Conservation (phyloP, 495 filamentous ascomycete species). For the Lasiosphaeria ovina region DNA sequence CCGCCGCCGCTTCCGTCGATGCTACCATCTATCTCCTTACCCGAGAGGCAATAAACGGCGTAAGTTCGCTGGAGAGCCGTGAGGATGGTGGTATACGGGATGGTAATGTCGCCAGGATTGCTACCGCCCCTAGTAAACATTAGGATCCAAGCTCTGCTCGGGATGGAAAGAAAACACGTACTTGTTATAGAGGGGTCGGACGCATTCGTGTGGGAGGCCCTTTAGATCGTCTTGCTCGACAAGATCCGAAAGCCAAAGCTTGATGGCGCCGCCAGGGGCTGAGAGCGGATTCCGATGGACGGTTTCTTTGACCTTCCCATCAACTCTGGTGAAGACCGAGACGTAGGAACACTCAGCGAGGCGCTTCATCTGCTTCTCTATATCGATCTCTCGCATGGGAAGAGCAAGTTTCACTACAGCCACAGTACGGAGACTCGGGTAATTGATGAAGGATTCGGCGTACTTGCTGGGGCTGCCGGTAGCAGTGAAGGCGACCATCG, state of each 20-base stretch:
- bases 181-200: constrained; percentile 12
- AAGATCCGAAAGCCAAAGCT: constrained; percentile 11
- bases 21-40: constrained; percentile 5
- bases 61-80: neutral
- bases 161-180: constrained; percentile 12
- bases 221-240: constrained; percentile 10
- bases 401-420: neutral
- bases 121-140: constrained; percentile 4
- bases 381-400: neutral
- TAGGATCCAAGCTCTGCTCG: constrained; percentile 7
- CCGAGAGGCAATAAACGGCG: neutral
- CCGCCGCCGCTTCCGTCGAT: neutral
- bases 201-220: constrained; percentile 5
- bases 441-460: neutral
- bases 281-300: constrained; percentile 4
- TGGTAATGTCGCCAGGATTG: constrained; percentile 8
- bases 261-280: constrained; percentile 9
- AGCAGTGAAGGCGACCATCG: neutral
- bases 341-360: constrained; percentile 7
- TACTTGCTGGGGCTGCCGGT: neutral
- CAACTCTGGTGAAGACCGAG: neutral
- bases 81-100: constrained; percentile 11
- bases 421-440: neutral
- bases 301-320: constrained; percentile 3
- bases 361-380: neutral